Base-by-base conservation (phyloP, 2,329 filamentous ascomycete genomes). In the Colletotrichum gigasporum region DNA sequence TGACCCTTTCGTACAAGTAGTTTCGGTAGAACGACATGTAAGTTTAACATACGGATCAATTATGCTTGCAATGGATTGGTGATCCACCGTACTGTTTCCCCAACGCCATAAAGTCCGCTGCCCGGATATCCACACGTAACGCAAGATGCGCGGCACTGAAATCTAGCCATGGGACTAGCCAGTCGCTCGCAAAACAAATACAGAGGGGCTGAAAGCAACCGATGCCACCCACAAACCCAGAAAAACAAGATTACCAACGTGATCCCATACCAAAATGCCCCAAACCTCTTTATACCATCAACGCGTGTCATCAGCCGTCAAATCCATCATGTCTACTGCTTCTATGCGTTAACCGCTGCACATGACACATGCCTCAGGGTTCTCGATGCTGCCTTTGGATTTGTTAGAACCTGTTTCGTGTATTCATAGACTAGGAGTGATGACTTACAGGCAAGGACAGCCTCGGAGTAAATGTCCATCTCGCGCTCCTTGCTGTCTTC, bases 341-440 rank as follows among this genome's bases (percentile, higher is more conserved):
- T 54, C 41, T 54, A 6, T 32, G 47, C 18, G 73, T 78, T 87
- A 98, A 83, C 94, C 95, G 80, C 93, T 96, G 89, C 96, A 99
- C 96, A 99, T 98, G 69, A 97, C 77, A 77, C 96, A 99, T 48
- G 91, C 86, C 77, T 99, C 96, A 71, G 91, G 93, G 83, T 98
- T 97, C 76, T 98, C 94, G 78, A 99, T 98, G 81, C 94, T 97
- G 85, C 89, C 89, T 91, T 64, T 72, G 42, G 54, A 48, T 37
- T 14, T 71, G 75, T 83, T 73, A 80, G 73, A 66, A 26, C 56
- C 51, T 58, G 12, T 16, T 26, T 52, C 61, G 50, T 66, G 53
- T 11, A 41, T 35, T 2, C 12, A n/a, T n/a, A n/a, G 6, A 22
- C 5, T 18, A 14, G 10, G 52, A 5, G 34, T 20, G 5, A 22